Evolutionary conservation across 305 asterid genomes (phyloP), one percentile per base, ranked within the genome.

Genomic region (Rubia peregrina): DNA sequence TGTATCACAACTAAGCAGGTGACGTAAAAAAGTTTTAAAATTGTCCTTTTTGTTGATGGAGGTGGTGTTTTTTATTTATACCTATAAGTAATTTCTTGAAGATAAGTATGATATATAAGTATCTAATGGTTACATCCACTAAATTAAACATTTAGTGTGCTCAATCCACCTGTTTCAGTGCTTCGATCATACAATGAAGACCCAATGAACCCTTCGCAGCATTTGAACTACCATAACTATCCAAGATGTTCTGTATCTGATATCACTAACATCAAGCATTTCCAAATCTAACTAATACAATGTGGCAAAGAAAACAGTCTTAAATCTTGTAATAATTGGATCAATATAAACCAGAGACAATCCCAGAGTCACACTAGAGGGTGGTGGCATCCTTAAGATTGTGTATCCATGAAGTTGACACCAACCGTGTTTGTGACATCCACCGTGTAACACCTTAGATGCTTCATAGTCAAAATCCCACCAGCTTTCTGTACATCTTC

Each of bases 341-440:
- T 22, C 10, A 26, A 51, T 10, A 44, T n/a, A 22, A 76, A 90
- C 98, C 92, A 93, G 82, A 68, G 98, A 80, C 69, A 93, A 78
- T 21, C 95, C 98, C 0, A 90, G 77, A 0, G 91, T 84, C 76
- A 97, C 98, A 75, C 92, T 86, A 14, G 97, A 90, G 13, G 98
- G 98, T 38, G 95, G 97, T 33, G 97, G 96, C 98, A 90, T 89
- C 44, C 98, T 96, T 21, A 90, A 73, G 70, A 92, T 89, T 42
- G 84, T 77, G 77, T 85, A 89, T 5, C 97, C 97, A 88, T 80
- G 17, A 80, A 82, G 42, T 86, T 79, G 10, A 90, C 82, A 13
- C 83, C 69, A 36, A 89, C 78, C 10, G 95, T 90, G 55, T 81
- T 80, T 0, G 85, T 79, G 51, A 83, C 86, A 62, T 69, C 77